Evolutionary conservation across 306 rosid species (phyloP).

Genomic region (Vigna reflexopilosa): DNA sequence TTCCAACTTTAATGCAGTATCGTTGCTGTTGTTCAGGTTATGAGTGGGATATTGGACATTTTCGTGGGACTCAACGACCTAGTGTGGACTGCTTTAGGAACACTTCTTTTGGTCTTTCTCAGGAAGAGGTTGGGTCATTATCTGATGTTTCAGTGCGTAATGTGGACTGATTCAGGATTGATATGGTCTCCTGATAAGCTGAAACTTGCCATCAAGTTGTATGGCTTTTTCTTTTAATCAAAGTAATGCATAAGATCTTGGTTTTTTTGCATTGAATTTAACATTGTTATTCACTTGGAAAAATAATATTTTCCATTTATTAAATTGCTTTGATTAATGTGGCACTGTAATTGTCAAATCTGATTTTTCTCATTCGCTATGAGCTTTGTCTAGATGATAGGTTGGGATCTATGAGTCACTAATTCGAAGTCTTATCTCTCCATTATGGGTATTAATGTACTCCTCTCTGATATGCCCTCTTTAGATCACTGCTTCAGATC

Average conservation of each 20-base stretch:
- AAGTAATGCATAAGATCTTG: constrained; percentile 33
- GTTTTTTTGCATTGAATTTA: constrained; percentile 19
- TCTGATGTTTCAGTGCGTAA: constrained; percentile 32
- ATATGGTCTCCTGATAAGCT: constrained; percentile 33
- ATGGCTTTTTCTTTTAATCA: not conserved
- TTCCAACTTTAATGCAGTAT: constrained; percentile 47
- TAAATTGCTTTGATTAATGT: constrained; percentile 3
- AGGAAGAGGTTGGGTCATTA: constrained; percentile 68
- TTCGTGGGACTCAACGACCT: constrained; percentile 78
- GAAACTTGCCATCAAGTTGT: constrained; percentile 36
- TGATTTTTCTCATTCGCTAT: constrained; percentile 23
- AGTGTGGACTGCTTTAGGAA: constrained; percentile 92
- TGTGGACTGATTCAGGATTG: constrained; percentile 33
- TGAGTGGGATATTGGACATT: constrained; percentile 97
- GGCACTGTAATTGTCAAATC: constrained; percentile 21
- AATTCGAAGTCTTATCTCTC: constrained; percentile 31
- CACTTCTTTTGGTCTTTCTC: constrained; percentile 83
- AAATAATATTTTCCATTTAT: not conserved
- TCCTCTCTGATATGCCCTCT: constrained; percentile 43
- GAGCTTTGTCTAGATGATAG: constrained; percentile 27
- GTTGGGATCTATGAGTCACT: constrained; percentile 30
- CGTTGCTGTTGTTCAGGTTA: constrained; percentile 69
- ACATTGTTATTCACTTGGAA: not conserved
- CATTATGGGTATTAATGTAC: constrained; percentile 38
- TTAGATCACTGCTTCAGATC: constrained; percentile 81